Evolutionary conservation across 1,284 basidiomycete genomes (phyloP).

Genomic region (Moesziomyces sp.): DNA sequence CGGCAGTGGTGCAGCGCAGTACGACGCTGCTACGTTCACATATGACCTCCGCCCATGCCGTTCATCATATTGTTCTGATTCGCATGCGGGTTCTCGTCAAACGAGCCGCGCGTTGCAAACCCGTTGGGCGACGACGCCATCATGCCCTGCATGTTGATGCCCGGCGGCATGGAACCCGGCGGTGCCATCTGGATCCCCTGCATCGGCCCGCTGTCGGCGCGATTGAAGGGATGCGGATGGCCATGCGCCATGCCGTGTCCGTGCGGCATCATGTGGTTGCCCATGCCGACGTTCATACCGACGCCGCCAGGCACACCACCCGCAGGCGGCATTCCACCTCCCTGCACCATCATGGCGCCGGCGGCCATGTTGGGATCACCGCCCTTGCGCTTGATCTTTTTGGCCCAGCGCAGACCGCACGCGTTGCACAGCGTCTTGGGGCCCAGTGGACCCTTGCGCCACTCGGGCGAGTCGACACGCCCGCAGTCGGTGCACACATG

Average conservation of each 20-base stretch:
- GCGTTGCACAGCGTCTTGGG: conserved; percentile 64
- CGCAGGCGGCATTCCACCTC: conserved; percentile 24
- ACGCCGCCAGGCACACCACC: conserved; percentile 11
- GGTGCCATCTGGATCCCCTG: conserved; percentile 38
- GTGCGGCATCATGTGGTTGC: conserved; percentile 30
- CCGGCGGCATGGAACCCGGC: conserved; percentile 28
- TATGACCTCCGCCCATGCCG: conserved; percentile 29
- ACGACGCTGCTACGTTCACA: conserved; percentile 5
- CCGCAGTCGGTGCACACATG: conserved; percentile 66
- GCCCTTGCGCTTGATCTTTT: conserved; percentile 63
- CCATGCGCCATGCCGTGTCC: conserved; percentile 25
- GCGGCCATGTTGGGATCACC: conserved; percentile 50
- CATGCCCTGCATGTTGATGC: conserved; percentile 36
- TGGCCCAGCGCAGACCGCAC: conserved; percentile 65
- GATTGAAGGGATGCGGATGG: conserved; percentile 40
- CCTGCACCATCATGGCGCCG: conserved; percentile 28
- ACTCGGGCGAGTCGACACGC: conserved; percentile 64
- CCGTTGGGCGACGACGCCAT: conserved; percentile 29
- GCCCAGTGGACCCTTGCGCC: conserved; percentile 64
- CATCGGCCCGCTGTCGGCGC: conserved; percentile 35
- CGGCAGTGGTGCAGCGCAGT: not conserved
- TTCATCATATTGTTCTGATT: conserved; percentile 27
- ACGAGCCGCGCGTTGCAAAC: conserved; percentile 30
- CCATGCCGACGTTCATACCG: conserved; percentile 30
- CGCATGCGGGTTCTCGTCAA: conserved; percentile 32